A percentile compares a stretch with the other conserved stretches of the same genome.
phyloP scores from a whole-genome alignment of 2,329 filamentous ascomycete species.

The Botrytis medusae region DNA sequence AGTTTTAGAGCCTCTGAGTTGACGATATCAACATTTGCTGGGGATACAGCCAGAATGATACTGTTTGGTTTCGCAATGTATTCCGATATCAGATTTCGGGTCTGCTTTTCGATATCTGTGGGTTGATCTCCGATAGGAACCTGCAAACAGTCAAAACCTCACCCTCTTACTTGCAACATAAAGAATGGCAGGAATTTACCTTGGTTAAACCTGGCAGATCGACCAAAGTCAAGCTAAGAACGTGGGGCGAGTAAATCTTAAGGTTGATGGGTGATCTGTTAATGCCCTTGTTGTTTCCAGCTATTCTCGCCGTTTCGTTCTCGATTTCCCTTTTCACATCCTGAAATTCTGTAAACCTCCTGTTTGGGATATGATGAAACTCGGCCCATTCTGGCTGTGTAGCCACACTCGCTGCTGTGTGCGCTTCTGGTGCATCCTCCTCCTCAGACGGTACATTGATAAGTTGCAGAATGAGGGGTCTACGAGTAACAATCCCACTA shows the following conservation, averaged over 20 bases:
- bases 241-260: slow-evolving; percentile 96
- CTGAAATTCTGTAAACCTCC: slow-evolving; percentile 85
- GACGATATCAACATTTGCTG: slow-evolving; percentile 96
- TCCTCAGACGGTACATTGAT: slow-evolving; percentile 85
- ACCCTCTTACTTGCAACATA: slow-evolving; percentile 6
- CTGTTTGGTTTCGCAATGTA: slow-evolving; percentile 99
- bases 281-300: slow-evolving; percentile 97
- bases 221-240: slow-evolving; percentile 92
- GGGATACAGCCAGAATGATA: slow-evolving; percentile 93
- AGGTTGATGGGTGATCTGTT: slow-evolving; percentile 97
- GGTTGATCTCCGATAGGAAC: slow-evolving; percentile 98
- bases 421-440: slow-evolving; percentile 65
- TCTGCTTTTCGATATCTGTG: slow-evolving; percentile 97
- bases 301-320: slow-evolving; percentile 91
- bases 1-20: slow-evolving; percentile 98
- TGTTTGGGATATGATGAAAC: slow-evolving; percentile 90
- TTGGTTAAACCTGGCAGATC: slow-evolving; percentile 96
- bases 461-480: slow-evolving; percentile 93
- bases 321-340: slow-evolving; percentile 97
- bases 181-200: slow-evolving; percentile 48
- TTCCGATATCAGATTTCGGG: slow-evolving; percentile 90
- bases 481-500: slow-evolving; percentile 91
- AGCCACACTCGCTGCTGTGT: slow-evolving; percentile 73
- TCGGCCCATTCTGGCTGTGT: slow-evolving; percentile 79
- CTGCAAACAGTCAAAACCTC: slow-evolving; percentile 43